Conservation (phyloP, 2,329 filamentous ascomycete genomes). For the Dothideomycetes sp. region DNA sequence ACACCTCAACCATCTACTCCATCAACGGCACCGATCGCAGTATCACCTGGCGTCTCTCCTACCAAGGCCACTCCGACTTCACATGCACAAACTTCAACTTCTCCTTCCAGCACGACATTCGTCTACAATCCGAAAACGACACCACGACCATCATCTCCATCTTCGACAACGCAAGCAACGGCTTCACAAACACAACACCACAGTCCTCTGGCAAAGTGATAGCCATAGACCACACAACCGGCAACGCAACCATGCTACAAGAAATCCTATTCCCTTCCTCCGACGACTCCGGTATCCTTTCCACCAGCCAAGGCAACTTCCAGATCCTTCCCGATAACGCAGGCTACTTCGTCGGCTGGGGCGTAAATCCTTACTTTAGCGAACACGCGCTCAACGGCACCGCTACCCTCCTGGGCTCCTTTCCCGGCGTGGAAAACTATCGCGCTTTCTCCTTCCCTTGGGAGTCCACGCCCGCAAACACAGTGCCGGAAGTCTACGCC, state of each 20-base stretch:
- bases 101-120: constrained; percentile 40
- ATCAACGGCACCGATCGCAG: constrained; percentile 35
- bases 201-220: constrained; percentile 16
- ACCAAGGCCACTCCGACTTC: constrained; percentile 10
- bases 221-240: constrained; percentile 12
- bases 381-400: constrained; percentile 32
- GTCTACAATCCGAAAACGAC: constrained; percentile 27
- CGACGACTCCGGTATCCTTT: constrained; percentile 21
- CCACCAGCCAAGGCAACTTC: constrained; percentile 38
- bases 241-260: constrained; percentile 12
- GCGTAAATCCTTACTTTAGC: constrained; percentile 24
- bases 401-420: constrained; percentile 38
- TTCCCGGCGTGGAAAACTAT: constrained; percentile 34
- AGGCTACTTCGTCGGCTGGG: constrained; percentile 45
- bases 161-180: constrained; percentile 38
- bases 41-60: constrained; percentile 38
- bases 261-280: constrained; percentile 11
- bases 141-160: constrained; percentile 37
- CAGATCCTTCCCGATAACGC: constrained; percentile 41
- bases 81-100: constrained; percentile 21
- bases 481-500: constrained; percentile 24
- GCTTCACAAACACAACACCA: constrained; percentile 9
- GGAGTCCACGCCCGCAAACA: constrained; percentile 29
- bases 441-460: constrained; percentile 35
- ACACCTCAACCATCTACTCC: constrained; percentile 35